These are phyloP conservation scores for Phaeosphaeriaceae sp. DNA, from an alignment of 2,329 filamentous ascomycete species.

Conservation along the genomic window DNA sequence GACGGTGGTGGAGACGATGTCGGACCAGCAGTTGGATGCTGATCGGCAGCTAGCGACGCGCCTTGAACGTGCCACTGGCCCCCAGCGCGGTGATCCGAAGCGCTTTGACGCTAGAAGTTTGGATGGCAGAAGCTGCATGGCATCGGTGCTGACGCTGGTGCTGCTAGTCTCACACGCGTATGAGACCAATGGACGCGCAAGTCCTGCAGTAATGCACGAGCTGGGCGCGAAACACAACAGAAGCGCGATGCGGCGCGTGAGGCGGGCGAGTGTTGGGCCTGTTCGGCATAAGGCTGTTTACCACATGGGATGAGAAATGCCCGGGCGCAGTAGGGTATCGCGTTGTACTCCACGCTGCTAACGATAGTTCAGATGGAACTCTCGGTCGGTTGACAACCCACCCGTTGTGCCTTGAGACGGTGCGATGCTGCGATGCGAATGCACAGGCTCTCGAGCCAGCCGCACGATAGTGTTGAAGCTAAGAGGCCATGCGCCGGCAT, in stretches of 20 bases:
- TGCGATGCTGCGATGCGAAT: not conserved
- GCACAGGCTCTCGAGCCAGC: not conserved
- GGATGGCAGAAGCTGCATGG: conserved; percentile 22
- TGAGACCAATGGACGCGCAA: conserved; percentile 39
- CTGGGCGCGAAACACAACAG: conserved; percentile 24
- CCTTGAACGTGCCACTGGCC: conserved; percentile 20
- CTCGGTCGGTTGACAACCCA: not conserved
- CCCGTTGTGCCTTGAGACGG: conserved; percentile 1
- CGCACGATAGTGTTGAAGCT: conserved; percentile 2
- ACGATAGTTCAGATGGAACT: not conserved
- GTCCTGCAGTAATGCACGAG: conserved; percentile 12
- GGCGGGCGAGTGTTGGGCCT: conserved; percentile 17
- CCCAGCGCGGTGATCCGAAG: conserved; percentile 35
- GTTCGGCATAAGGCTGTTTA: conserved; percentile 1
- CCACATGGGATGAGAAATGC: not conserved
- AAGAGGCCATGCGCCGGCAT: not conserved
- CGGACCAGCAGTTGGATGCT: conserved; percentile 13
- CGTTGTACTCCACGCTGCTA: not conserved
- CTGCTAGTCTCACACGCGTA: conserved; percentile 38
- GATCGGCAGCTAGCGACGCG: conserved; percentile 35
- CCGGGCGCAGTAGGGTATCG: not conserved
- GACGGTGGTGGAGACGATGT: conserved; percentile 8
- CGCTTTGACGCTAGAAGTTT: conserved; percentile 33
- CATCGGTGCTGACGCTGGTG: conserved; percentile 32
- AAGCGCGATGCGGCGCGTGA: conserved; percentile 20